Base-by-base conservation (phyloP, 2,329 filamentous ascomycete genomes). In the Malbranchea zuffiana region DNA sequence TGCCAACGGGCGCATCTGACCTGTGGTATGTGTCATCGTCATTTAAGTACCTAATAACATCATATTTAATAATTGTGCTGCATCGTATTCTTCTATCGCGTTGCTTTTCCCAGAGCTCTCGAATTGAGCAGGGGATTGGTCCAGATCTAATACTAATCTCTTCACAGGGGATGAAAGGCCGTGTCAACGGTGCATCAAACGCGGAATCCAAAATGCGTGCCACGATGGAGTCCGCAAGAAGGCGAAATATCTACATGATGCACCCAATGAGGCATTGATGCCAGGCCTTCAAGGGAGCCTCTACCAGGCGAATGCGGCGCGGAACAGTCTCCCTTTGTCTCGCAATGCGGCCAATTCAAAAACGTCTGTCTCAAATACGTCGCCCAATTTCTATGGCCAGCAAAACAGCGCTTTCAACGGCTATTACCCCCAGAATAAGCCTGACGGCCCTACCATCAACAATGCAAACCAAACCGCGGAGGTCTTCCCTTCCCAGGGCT, bases 151-250 rank as follows among this genome's bases (percentile, higher is more conserved):
- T n/a, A n/a, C n/a, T n/a, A n/a, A n/a, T n/a, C n/a, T n/a, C n/a
- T n/a, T 44, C 44, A 35, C 54, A 96, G 90, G 88, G 52, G 90
- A 98, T 58, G 88, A 98, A 60, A 75, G 90, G 50, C 90, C 90
- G 36, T 98, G 90, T 57, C 77, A 86, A 54, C 73, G 90, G 53
- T 98, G 90, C 59, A 85, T 96, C 50, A 95, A 95, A 62, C 80
- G 90, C 50, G 84, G 85, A 30, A 74, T 96, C 15, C 82, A 86
- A 52, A 86, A 94, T 57, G 77, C 77, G 43, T 98, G 90, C 55
- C 86, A 94, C 59, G 90, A 98, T 56, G 90, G 90, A 37, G 86
- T 96, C 35, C 81, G 90, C 45, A 98, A 98, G 63, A 98, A 96
- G 71, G 90, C 90, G 35, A 98, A 98, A 61, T 98, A 98, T 60